These are phyloP conservation scores for Pseudevernia furfuracea DNA, from an alignment of 495 filamentous ascomycete species.

Conservation along the genomic window DNA sequence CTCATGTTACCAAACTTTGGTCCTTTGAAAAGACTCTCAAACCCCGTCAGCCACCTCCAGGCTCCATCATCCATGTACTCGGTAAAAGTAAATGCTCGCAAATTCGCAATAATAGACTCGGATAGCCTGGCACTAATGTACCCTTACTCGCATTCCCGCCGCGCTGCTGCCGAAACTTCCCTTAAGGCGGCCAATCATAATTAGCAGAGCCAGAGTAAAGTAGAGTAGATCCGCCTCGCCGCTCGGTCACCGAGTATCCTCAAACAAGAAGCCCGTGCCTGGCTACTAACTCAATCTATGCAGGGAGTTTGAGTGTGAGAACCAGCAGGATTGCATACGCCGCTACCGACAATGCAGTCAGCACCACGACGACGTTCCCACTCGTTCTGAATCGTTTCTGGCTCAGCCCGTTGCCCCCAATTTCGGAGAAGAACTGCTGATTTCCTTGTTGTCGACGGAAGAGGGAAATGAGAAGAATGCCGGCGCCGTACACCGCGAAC, in stretches of 20 bases:
- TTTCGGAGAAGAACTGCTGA: slow-evolving; percentile 79
- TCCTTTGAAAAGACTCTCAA: too few species aligned
- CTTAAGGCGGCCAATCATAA: slow-evolving; percentile 1
- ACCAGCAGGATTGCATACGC: slow-evolving; percentile 75
- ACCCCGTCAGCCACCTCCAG: too few species aligned
- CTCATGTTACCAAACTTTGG: too few species aligned
- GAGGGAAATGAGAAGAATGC: slow-evolving; percentile 69
- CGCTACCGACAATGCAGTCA: slow-evolving; percentile 72
- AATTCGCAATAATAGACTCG: too few species aligned
- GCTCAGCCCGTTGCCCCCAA: slow-evolving; percentile 57
- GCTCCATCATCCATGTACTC: too few species aligned
- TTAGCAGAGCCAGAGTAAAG: neutral
- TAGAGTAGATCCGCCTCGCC: neutral
- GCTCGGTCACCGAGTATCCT: neutral
- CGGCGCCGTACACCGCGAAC: slow-evolving; percentile 84
- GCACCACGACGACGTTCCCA: slow-evolving; percentile 66
- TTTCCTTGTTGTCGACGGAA: slow-evolving; percentile 86
- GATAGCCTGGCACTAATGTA: neutral
- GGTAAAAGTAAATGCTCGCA: neutral
- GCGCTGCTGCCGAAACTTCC: slow-evolving; percentile 1
- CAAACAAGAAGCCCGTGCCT: slow-evolving; percentile 1
- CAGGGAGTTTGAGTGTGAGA: slow-evolving; percentile 54
- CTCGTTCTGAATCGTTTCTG: slow-evolving; percentile 82
- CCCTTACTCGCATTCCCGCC: slow-evolving; percentile 4
- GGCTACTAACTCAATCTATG: slow-evolving; percentile 21